Conservation (phyloP, 257 asterid species). For the Solanum sejunctum region DNA sequence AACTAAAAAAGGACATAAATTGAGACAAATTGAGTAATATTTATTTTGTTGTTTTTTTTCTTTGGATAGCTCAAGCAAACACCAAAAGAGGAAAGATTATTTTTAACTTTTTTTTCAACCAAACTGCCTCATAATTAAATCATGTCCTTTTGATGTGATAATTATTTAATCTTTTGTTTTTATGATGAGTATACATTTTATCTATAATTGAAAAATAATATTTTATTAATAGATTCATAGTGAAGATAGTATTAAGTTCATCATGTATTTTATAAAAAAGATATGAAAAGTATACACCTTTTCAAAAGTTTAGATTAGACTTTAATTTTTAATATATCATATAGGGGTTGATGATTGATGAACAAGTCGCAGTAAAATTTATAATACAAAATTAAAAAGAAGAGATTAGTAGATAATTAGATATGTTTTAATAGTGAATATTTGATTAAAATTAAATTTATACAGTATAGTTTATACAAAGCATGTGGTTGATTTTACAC, state of each 20-base stretch:
- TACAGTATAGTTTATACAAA: neutral
- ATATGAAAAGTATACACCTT: no score
- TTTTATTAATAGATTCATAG: neutral
- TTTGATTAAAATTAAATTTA: neutral
- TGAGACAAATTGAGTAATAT: neutral
- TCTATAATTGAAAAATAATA: neutral
- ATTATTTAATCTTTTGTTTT: neutral
- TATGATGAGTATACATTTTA: neutral
- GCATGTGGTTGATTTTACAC: neutral
- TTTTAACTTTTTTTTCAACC: neutral
- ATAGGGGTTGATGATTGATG: neutral
- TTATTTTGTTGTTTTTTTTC: neutral
- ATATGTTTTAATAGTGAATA: neutral
- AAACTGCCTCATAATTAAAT: neutral
- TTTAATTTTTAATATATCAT: neutral
- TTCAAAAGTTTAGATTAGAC: neutral
- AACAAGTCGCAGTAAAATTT: neutral
- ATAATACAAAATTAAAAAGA: neutral
- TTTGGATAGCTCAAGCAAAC: neutral
- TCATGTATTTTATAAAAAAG: neutral
- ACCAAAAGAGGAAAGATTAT: neutral
- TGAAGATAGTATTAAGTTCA: neutral
- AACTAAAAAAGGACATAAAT: no score
- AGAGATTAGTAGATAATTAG: neutral
- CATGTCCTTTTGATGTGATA: neutral